Evolutionary conservation across 495 filamentous ascomycete genomes (phyloP).

Genomic region (Lepidopterella palustris): DNA sequence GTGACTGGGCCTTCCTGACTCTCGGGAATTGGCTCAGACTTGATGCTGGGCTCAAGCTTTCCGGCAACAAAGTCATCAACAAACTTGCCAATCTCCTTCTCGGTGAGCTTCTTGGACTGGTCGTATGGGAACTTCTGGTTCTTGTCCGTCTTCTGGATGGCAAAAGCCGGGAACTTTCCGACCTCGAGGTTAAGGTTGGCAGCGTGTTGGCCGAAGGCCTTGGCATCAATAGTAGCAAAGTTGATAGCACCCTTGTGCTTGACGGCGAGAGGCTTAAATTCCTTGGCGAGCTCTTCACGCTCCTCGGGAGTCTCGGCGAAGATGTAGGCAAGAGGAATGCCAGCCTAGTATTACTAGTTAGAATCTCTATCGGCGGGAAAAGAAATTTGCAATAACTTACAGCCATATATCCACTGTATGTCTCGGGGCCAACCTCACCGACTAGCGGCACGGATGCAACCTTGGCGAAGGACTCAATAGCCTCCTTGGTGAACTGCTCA

Average conservation of each 20-base stretch:
- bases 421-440: conserved; percentile 96
- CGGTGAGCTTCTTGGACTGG: conserved; percentile 73
- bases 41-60: conserved; percentile 90
- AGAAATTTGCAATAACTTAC: conserved; percentile 41
- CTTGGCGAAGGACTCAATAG: conserved; percentile 77
- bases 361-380: background rate
- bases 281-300: conserved; percentile 66
- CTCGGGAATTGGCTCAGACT: conserved; percentile 96
- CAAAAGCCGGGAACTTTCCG: conserved; percentile 92
- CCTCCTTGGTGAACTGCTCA: conserved; percentile 68
- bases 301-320: conserved; percentile 92
- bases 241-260: conserved; percentile 80
- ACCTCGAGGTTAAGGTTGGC: conserved; percentile 95
- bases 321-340: conserved; percentile 92
- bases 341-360: conserved; percentile 47
- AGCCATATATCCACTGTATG: conserved; percentile 93
- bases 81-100: conserved; percentile 70
- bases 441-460: conserved; percentile 81
- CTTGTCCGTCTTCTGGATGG: conserved; percentile 93
- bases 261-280: conserved; percentile 57
- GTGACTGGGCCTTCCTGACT: conserved; percentile 84
- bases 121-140: conserved; percentile 96
- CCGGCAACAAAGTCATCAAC: conserved; percentile 82
- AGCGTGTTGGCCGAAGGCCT: conserved; percentile 89
- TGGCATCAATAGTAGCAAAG: conserved; percentile 97